Base-by-base conservation (phyloP, 768 basidiomycete genomes). In the Lactarius sanguifluus region DNA sequence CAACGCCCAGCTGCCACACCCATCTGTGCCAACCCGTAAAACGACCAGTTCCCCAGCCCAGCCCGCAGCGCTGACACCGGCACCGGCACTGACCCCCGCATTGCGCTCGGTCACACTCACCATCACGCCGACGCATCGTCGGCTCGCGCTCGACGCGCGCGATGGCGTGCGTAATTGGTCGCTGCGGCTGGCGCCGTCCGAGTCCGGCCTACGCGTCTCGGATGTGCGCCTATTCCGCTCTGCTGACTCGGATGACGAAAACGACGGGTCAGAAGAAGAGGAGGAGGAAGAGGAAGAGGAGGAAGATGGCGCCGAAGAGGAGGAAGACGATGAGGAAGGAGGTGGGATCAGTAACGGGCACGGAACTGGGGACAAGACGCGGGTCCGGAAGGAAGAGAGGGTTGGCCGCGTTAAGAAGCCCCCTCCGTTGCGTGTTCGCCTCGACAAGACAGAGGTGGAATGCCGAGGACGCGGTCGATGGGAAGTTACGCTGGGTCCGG, bases 161-260 rank as follows among this genome's bases (percentile, higher is more conserved):
- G 89, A 91, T 61, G 89, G 91, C 5, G 92, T 93, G 57, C 85
- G 82, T 72, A 84, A 77, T 41, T 93, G 92, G 92, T 84, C 85
- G 5, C 78, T 91, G 74, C 81, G 86, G 57, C 79, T 92, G 40
- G 78, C 79, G 12, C 78, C 79, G 1, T 81, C 80, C 10, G 92
- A 93, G 72, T 81, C 81, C 3, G 81, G 79, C 3, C 61, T 93
- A 20, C 75, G 81, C 64, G 73, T 93, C 43, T 78, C 78, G 54
- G 81, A 85, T 62, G 77, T 91, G 57, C 76, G 76, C 25, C 87
- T 87, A 62, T 69, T 85, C 38, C 79, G 79, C 34, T 83, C 83
- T 15, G 85, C 85, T 23, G 89, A 88, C 15, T 86, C 82, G 25
- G 83, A 81, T n/a, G 86, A 86, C 20, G 83, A 82, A n/a, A 81